Evolutionary conservation across 2,329 filamentous ascomycete genomes (phyloP), one percentile per base, ranked within the genome.

Genomic region (Oidium heveae): DNA sequence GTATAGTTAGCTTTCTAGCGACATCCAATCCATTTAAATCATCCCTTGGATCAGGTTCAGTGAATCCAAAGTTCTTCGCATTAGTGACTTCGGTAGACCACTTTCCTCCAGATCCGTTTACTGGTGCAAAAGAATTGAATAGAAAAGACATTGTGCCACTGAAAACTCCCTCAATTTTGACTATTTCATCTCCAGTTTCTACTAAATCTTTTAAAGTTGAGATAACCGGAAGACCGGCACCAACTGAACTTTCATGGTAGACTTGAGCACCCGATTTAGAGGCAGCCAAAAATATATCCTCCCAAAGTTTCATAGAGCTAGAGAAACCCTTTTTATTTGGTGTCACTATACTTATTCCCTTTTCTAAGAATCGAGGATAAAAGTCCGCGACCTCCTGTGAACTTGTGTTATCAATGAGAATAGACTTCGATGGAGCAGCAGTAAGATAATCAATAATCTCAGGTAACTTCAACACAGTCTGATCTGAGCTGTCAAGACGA

Each of bases 291-390:
- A 94, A 93, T 65, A 98, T 95, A 58, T 84, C 78, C 63, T 85
- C 76, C 88, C 89, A 98, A 55, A 94, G 72, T 61, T 79, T 73
- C 63, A 85, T 80, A 49, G 77, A 79, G 56, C 84, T 80, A 0
- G 86, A 93, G 70, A 98, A 98, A 15, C 84, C 89, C 70, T 98
- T 98, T 74, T 98, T 98, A 74, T 96, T 98, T 46, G 91, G 88
- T 0, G 91, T 98, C 32, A 96, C 86, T 62, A 98, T 79, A 68
- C 80, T 89, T 67, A 98, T 81, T 13, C 88, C 89, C 59, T 79
- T 77, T 63, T 77, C 75, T 57, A 98, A 72, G 68, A 94, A 85
- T 50, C 75, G 68, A 0, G 91, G 88, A 68, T 98, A 98, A 33
- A 77, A 70, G 57, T 84, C 77, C 52, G 89, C 91, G 33, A 98